Evolutionary conservation across 768 basidiomycete genomes (phyloP), one percentile per base, ranked within the genome.

Genomic region (Termitomyces sp.): DNA sequence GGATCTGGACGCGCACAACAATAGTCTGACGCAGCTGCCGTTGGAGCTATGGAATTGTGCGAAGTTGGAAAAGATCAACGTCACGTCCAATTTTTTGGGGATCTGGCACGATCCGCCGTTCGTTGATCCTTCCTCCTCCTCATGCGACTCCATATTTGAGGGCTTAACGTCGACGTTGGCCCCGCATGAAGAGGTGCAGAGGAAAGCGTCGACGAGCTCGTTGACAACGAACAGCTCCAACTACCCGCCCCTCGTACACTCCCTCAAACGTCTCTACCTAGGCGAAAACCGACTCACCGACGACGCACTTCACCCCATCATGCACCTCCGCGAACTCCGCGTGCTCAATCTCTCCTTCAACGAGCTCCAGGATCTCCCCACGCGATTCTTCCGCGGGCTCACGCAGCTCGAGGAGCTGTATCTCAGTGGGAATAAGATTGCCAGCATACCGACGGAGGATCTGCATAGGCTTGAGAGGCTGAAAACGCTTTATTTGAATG

Each of bases 291-390:
- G 77, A 31, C 77, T 98, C 19, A 84, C 83, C 10, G 90, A 95
- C 65, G 91, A 95, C 42, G 79, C 82, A 10, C 80, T 97, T 29
- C 84, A 83, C 19, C 82, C 86, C 0, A 72, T 98, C 29, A 87
- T 86, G 65, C 76, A 90, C 40, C 78, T 98, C 64, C 82, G 83
- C 58, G 85, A 90, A 62, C 81, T 99, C 11, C 79, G 76, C 2
- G 85, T 92, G 2, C 82, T 99, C 57, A 98, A 98, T 63, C 77
- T 98, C 19, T 92, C 91, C 27, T 98, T 97, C 77, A 99, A 99
- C 71, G 86, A 93, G 54, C 89, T 99, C 43, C 88, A 89, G 70
- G 92, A 95, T 65, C 80, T 98, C 43, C 95, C 96, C 0, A 71
- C 82, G 0, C 74, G 79, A 31, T 95, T 93, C 64, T 84, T 98